A percentile compares a stretch with the other conserved stretches of the same genome.
These are phyloP conservation scores for Beauveria australis DNA, from an alignment of 2,329 filamentous ascomycete genomes.

Conservation along the genomic window DNA sequence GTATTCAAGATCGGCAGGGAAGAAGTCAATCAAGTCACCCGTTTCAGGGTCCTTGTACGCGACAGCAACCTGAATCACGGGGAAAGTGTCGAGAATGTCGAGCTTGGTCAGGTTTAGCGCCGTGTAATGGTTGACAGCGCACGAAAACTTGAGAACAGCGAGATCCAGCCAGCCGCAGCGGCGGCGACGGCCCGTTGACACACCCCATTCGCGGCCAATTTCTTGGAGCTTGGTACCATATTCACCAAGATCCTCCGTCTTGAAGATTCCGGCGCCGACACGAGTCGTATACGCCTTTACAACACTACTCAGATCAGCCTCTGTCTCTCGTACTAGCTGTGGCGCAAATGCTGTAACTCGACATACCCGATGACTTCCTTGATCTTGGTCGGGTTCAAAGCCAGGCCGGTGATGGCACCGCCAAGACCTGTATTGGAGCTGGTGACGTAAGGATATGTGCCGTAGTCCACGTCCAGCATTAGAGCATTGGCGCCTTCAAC, in stretches of 20 bases:
- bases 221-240: constrained; percentile 39
- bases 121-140: constrained; percentile 59
- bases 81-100: constrained; percentile 60
- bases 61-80: constrained; percentile 65
- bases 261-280: constrained; percentile 56
- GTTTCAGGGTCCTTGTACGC: constrained; percentile 47
- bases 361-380: constrained; percentile 45
- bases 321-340: neutral
- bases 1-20: constrained; percentile 54
- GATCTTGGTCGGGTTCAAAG: constrained; percentile 52
- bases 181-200: constrained; percentile 50
- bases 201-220: constrained; percentile 34
- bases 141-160: constrained; percentile 58
- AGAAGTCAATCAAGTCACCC: constrained; percentile 33
- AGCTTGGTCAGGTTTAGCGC: constrained; percentile 48
- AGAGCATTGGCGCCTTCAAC: constrained; percentile 56
- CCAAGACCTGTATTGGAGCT: constrained; percentile 11
- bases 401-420: constrained; percentile 56
- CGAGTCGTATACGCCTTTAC: constrained; percentile 40
- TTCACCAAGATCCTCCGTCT: constrained; percentile 48
- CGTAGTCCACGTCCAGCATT: constrained; percentile 58
- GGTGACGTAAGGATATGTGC: constrained; percentile 21
- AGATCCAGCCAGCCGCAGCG: constrained; percentile 57
- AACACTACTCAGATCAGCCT: neutral
- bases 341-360: neutral